These are phyloP conservation scores for Trichoderma virens DNA, from an alignment of 495 filamentous ascomycete genomes.

Conservation along the genomic window DNA sequence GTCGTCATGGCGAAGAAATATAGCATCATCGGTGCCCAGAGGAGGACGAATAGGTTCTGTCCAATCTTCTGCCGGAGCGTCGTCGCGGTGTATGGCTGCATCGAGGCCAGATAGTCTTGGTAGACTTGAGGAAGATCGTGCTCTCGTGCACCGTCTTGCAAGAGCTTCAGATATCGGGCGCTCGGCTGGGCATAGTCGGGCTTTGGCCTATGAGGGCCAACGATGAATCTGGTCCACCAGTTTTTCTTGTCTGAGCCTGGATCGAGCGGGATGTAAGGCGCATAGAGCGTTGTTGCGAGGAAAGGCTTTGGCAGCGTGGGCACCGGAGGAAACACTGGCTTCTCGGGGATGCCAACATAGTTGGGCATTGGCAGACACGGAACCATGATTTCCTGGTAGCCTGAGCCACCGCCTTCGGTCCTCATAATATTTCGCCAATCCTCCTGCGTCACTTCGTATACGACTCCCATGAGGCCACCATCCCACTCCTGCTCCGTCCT, in stretches of 20 bases:
- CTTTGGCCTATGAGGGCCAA: constrained; percentile 47
- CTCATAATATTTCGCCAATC: constrained; percentile 85
- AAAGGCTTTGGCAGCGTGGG: constrained; percentile 36
- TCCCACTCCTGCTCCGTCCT: constrained; percentile 48
- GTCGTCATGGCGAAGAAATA: constrained; percentile 38
- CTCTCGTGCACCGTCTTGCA: constrained; percentile 69
- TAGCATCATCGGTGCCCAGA: constrained; percentile 55
- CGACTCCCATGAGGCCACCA: constrained; percentile 80
- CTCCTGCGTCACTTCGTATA: constrained; percentile 77
- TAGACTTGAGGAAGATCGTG: constrained; percentile 71
- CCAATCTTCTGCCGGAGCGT: constrained; percentile 59
- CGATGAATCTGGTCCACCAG: constrained; percentile 26
- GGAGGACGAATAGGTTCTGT: constrained; percentile 44
- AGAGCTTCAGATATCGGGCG: constrained; percentile 68
- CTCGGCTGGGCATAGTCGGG: constrained; percentile 72
- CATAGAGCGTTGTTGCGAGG: constrained; percentile 37
- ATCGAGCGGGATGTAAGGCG: constrained; percentile 25
- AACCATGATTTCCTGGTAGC: constrained; percentile 77
- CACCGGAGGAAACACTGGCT: constrained; percentile 29
- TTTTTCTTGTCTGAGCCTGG: constrained; percentile 17
- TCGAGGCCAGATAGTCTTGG: constrained; percentile 52
- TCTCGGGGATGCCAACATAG: constrained; percentile 31
- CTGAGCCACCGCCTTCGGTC: constrained; percentile 77
- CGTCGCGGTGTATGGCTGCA: constrained; percentile 65
- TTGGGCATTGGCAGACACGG: constrained; percentile 61